These are phyloP conservation scores for Termitomyces sp. DNA, from an alignment of 768 basidiomycete genomes.

Conservation along the genomic window DNA sequence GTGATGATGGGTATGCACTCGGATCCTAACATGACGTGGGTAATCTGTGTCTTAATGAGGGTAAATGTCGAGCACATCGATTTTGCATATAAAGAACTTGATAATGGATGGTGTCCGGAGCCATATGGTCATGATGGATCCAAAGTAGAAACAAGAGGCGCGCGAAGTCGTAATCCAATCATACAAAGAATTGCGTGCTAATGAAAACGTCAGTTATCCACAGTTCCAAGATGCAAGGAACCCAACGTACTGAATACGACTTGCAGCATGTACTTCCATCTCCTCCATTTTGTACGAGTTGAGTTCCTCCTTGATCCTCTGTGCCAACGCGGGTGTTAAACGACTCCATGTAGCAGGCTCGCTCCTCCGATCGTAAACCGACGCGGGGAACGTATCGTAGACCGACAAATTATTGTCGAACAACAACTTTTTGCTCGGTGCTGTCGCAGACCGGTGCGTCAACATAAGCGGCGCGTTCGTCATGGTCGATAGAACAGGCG, in stretches of 20 bases:
- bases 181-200: constrained; percentile 90
- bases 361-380: constrained; percentile 90
- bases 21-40: constrained; percentile 5
- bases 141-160: constrained; percentile 17
- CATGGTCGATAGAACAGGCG: constrained; percentile 74
- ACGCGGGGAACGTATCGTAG: constrained; percentile 92
- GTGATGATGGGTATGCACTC: constrained; percentile 15
- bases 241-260: constrained; percentile 78
- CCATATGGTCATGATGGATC: constrained; percentile 18
- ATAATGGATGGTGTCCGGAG: constrained; percentile 6
- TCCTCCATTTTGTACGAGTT: constrained; percentile 99
- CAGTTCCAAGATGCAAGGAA: constrained; percentile 3
- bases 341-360: constrained; percentile 98
- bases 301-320: constrained; percentile 96
- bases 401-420: constrained; percentile 93
- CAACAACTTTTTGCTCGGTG: constrained; percentile 66
- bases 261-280: constrained; percentile 96
- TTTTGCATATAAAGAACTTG: constrained; percentile 21
- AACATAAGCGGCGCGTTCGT: constrained; percentile 45
- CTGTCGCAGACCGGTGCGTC: constrained; percentile 71
- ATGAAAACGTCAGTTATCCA: constrained; percentile 3
- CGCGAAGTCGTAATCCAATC: constrained; percentile 23
- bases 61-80: constrained; percentile 25
- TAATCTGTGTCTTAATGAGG: constrained; percentile 14
- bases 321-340: constrained; percentile 90